Evolutionary conservation across 192 early-diverging fungal species (phyloP).

Genomic region (Podochytrium sp.): DNA sequence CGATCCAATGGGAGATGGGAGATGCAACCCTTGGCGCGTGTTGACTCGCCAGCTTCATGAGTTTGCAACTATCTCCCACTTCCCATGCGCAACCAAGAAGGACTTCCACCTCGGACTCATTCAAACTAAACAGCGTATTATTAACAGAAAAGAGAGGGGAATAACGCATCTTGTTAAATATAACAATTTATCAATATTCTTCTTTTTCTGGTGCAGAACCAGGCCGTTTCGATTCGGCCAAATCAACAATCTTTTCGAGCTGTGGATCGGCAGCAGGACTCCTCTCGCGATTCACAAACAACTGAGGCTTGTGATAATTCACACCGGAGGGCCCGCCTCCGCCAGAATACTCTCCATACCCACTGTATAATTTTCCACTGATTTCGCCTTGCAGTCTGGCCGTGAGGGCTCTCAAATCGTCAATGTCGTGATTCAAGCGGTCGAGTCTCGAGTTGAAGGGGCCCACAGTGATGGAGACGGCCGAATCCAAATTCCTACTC

Average conservation of each 20-base stretch:
- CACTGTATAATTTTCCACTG: conserved; percentile 13
- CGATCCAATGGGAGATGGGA: too few species aligned
- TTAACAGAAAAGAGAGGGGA: neutral
- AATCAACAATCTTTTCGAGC: conserved; percentile 5
- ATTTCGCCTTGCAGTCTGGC: conserved; percentile 23
- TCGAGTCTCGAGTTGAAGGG: conserved; percentile 27
- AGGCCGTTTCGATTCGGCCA: neutral
- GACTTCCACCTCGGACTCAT: too few species aligned
- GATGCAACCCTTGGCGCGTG: too few species aligned
- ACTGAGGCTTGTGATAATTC: conserved; percentile 3
- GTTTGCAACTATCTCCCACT: too few species aligned
- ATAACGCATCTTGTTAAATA: neutral
- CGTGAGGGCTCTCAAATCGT: conserved; percentile 13
- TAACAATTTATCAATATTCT: conserved; percentile 1
- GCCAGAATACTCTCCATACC: neutral
- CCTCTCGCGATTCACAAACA: neutral
- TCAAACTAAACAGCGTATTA: too few species aligned
- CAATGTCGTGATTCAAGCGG: conserved; percentile 9
- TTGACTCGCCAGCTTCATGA: too few species aligned
- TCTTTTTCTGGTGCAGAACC: neutral
- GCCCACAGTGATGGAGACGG: conserved; percentile 13
- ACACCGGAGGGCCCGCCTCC: neutral
- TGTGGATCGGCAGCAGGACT: neutral
- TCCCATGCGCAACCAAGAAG: too few species aligned
- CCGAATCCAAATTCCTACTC: conserved; percentile 25